phyloP scores from a whole-genome alignment of 257 asterid species.

The Penstemon davidsonii region DNA sequence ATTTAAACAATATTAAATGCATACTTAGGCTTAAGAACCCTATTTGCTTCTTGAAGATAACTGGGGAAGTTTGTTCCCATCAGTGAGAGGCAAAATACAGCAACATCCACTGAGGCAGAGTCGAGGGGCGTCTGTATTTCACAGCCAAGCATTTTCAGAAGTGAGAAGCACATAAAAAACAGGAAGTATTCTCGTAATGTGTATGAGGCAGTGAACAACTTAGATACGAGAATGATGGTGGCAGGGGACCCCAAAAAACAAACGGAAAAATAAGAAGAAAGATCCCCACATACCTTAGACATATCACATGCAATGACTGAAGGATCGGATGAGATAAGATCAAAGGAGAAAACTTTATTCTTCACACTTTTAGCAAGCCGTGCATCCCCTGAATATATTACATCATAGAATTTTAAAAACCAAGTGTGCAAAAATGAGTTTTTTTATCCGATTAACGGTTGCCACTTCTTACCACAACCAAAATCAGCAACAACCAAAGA shows the following conservation, averaged over 20 bases:
- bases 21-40: slow-evolving; percentile 74
- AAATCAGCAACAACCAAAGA: slow-evolving; percentile 84
- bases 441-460: slow-evolving; percentile 15
- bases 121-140: slow-evolving; percentile 75
- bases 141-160: slow-evolving; percentile 18
- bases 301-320: slow-evolving; percentile 91
- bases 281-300: slow-evolving; percentile 61
- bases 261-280: slow-evolving; percentile 2
- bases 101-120: slow-evolving; percentile 71
- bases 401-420: neutral
- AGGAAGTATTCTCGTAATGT: neutral
- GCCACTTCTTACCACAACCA: slow-evolving; percentile 76
- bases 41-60: slow-evolving; percentile 73
- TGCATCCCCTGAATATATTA: slow-evolving; percentile 72
- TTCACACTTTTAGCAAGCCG: slow-evolving; percentile 74
- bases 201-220: neutral
- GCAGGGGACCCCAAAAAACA: neutral
- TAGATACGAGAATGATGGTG: neutral
- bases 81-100: slow-evolving; percentile 92
- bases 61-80: slow-evolving; percentile 92
- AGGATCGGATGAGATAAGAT: slow-evolving; percentile 80
- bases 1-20: slow-evolving; percentile 20
- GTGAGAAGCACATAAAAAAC: neutral
- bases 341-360: slow-evolving; percentile 85
- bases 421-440: slow-evolving; percentile 8